Percentiles rank a stretch among this genome's conserved stretches.
Conservation (phyloP, 768 basidiomycete species). For the Amanita fuliginea region DNA sequence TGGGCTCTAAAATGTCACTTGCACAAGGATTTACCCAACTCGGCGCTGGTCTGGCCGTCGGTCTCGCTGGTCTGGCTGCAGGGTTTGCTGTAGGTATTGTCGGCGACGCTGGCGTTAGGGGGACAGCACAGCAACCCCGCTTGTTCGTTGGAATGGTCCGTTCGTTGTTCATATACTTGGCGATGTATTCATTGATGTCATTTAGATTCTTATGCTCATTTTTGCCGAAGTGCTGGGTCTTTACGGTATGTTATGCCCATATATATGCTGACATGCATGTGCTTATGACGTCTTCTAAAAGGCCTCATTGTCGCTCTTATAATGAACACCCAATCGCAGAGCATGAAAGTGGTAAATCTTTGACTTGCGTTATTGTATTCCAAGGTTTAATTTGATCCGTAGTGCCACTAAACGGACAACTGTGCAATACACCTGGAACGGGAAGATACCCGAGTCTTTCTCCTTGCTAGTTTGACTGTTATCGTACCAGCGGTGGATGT, state of each 20-base stretch:
- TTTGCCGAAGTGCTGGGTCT: slow-evolving; percentile 91
- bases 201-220: slow-evolving; percentile 93
- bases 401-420: not conserved
- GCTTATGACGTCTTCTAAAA: slow-evolving; percentile 12
- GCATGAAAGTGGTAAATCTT: slow-evolving; percentile 19
- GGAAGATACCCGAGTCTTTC: not conserved
- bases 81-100: slow-evolving; percentile 99
- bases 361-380: not conserved
- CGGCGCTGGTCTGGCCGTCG: slow-evolving; percentile 87
- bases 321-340: slow-evolving; percentile 70
- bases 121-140: slow-evolving; percentile 92
- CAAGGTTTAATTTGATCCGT: not conserved
- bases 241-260: slow-evolving; percentile 42
- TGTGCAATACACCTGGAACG: not conserved
- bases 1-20: slow-evolving; percentile 71
- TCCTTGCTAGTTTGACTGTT: not conserved
- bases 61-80: slow-evolving; percentile 90
- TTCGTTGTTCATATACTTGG: slow-evolving; percentile 1
- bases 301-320: slow-evolving; percentile 91
- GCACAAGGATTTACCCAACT: slow-evolving; percentile 92
- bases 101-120: slow-evolving; percentile 96
- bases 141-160: slow-evolving; percentile 90
- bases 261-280: not conserved
- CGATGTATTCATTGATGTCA: slow-evolving; percentile 2
- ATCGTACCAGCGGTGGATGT: not conserved